Evolutionary conservation across 257 asterid genomes (phyloP).

Genomic region (Solanum microdontum): DNA sequence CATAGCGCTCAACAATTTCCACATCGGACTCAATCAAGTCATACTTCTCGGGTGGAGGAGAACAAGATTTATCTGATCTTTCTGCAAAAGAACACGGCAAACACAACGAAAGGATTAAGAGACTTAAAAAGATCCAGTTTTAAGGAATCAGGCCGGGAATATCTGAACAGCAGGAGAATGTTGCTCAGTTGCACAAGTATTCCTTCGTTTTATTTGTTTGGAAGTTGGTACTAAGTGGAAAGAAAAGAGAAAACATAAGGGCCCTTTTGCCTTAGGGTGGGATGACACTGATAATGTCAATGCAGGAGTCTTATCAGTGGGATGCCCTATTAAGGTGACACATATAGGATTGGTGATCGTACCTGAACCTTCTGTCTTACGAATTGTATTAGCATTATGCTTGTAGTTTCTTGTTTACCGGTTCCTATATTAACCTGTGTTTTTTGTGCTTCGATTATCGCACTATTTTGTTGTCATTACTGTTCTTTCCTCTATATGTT

Average conservation of each 20-base stretch:
- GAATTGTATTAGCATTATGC: background rate
- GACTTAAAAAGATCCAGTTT: background rate
- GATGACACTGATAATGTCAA: background rate
- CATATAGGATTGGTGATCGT: background rate
- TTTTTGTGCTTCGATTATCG: background rate
- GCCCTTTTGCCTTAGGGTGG: background rate
- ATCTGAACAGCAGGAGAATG: background rate
- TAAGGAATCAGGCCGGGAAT: background rate
- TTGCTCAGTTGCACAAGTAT: background rate
- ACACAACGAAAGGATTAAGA: background rate
- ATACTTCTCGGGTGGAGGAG: constrained; percentile 21
- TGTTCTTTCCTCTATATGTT: background rate
- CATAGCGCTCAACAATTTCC: constrained; percentile 17
- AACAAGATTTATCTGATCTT: constrained; percentile 20
- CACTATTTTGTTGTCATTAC: background rate
- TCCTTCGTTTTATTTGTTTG: too few species aligned
- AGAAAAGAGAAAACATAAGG: background rate
- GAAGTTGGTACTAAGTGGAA: background rate
- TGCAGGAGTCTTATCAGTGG: background rate
- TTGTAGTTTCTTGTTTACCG: background rate
- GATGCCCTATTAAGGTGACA: background rate
- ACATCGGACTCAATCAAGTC: constrained; percentile 5
- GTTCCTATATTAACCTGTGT: background rate
- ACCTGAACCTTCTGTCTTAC: background rate
- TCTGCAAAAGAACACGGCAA: constrained; percentile 1